Base-by-base conservation (phyloP, 345 rosid species). In the Camelina neglecta region DNA sequence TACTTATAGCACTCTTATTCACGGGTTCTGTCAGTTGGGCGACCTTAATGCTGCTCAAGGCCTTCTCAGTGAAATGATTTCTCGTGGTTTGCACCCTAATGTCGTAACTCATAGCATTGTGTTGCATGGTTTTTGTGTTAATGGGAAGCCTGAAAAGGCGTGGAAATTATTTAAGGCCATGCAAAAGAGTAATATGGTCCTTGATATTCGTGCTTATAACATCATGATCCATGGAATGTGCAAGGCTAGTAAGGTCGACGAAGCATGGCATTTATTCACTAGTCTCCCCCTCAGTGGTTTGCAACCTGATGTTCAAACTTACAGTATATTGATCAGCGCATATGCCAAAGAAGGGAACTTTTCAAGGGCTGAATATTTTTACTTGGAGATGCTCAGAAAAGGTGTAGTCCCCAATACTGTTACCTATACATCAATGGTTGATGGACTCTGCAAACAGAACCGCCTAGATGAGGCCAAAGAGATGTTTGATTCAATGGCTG, bases 161-260 rank as follows among this genome's bases (percentile, higher is more conserved):
- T 4, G 4, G 47, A 42, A 39, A 39, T 39, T 11, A 11, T 42
- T 42, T 11, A 42, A 11, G 47, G 47, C 6, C 1, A 42, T 42
- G n/a, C 13, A 42, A 12, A 42, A 42, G 15, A 42, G 11, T 42
- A 3, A 4, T 3, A 42, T 42, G 47, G 47, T 4, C 2, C 4
- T 42, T 12, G n/a, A 42, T 42, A 42, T 1, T 3, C 0, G 5
- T 39, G 11, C 42, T n/a, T 58, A 59, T 39, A 78, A 24, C 63
- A 57, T 71, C 24, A 57, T 82, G 16, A 78, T 85, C 7, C 26
- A 78, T 73, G 81, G 85, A 51, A 12, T 82, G 81, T 75, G 80
- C 53, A 75, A 42, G 41, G 75, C 21, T 11, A 58, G 33, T 15
- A 66, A 58, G 24, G 51, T 78, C 36, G 65, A 66, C 3, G 69